Percentiles rank a stretch among this genome's conserved stretches.
Evolutionary conservation across 805 yeast species (phyloP).

Genomic region (Wickerhamomyces ciferrii): DNA sequence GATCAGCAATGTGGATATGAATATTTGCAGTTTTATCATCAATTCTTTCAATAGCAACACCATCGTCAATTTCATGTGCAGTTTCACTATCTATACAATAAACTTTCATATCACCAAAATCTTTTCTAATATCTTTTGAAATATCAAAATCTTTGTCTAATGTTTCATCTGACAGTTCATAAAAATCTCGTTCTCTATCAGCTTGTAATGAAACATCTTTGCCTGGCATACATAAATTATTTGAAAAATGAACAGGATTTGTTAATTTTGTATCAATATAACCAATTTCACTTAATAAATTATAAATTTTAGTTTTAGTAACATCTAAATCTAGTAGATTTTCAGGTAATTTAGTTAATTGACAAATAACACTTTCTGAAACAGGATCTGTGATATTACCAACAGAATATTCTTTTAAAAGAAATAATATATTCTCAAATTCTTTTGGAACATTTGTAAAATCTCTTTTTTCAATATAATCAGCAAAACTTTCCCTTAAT

Average conservation of each 20-base stretch:
- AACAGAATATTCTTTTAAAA: constrained; percentile 51
- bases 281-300: constrained; percentile 33
- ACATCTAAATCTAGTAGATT: constrained; percentile 34
- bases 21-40: constrained; percentile 33
- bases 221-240: constrained; percentile 38
- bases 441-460: background rate
- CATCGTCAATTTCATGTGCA: constrained; percentile 94
- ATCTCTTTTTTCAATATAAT: constrained; percentile 12
- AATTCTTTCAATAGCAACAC: constrained; percentile 53
- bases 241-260: constrained; percentile 52
- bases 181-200: constrained; percentile 38
- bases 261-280: constrained; percentile 10
- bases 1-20: constrained; percentile 83
- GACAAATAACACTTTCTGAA: constrained; percentile 43
- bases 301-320: constrained; percentile 49
- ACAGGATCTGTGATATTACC: constrained; percentile 45
- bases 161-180: constrained; percentile 24
- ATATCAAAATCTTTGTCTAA: constrained; percentile 9
- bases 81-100: constrained; percentile 78
- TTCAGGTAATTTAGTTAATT: constrained; percentile 23
- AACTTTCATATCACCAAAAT: constrained; percentile 43
- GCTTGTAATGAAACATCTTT: constrained; percentile 36
- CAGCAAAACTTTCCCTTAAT: constrained; percentile 20
- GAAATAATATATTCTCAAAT: constrained; percentile 33
- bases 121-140: constrained; percentile 26